phyloP scores from a whole-genome alignment of 257 asterid species.

The Paulownia fortunei region DNA sequence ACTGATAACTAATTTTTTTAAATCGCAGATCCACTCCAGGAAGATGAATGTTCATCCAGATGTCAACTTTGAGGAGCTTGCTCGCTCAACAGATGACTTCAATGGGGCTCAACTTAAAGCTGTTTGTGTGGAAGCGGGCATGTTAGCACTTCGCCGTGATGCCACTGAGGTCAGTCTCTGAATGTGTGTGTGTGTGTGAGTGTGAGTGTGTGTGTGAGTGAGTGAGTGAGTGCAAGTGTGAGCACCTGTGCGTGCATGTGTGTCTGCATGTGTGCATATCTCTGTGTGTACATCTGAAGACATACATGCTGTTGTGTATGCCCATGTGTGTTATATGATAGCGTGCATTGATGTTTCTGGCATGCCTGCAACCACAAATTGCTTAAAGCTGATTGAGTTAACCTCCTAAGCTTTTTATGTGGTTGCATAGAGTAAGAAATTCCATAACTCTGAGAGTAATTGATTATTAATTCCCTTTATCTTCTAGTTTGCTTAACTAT shows the following conservation, averaged over 20 bases:
- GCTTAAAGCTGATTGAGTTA: not conserved
- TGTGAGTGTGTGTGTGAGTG: no score
- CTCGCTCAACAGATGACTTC: conserved; percentile 96
- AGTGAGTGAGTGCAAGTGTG: no score
- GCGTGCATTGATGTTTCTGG: not conserved
- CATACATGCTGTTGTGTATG: not conserved
- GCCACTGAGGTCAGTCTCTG: conserved; percentile 80
- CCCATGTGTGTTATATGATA: not conserved
- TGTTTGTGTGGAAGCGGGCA: conserved; percentile 98
- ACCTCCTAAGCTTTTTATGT: not conserved
- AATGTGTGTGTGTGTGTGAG: not conserved
- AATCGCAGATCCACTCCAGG: conserved; percentile 84
- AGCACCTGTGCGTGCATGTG: not conserved
- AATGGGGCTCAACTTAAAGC: conserved; percentile 98
- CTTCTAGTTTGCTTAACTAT: not conserved
- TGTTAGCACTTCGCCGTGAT: conserved; percentile 96
- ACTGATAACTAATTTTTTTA: not conserved
- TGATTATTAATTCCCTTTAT: not conserved
- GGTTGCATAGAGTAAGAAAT: not conserved
- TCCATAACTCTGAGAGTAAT: not conserved
- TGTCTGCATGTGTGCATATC: not conserved
- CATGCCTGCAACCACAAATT: not conserved
- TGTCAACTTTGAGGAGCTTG: conserved; percentile 97
- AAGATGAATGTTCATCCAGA: conserved; percentile 97
- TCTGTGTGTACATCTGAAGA: not conserved